Evolutionary conservation across 2,329 filamentous ascomycete species (phyloP).

Genomic region (Aspergillus puulaauensis): DNA sequence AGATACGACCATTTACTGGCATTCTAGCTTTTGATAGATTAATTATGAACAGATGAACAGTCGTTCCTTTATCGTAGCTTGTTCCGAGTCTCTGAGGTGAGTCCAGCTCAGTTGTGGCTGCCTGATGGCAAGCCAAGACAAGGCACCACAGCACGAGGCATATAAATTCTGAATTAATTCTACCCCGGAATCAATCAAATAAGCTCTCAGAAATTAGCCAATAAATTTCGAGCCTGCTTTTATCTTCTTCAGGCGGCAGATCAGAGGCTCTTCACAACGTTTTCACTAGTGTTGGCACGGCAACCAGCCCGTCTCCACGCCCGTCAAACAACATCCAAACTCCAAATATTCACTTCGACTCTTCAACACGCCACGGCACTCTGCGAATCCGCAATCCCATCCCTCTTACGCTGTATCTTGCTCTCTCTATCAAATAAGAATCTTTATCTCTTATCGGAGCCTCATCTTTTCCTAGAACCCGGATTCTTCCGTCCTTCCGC

Average conservation of each 20-base stretch:
- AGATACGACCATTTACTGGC: slow-evolving; percentile 20
- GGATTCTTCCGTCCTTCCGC: background rate
- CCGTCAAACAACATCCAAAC: slow-evolving; percentile 2
- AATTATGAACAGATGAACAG: background rate
- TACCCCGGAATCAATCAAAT: background rate
- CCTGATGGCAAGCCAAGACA: background rate
- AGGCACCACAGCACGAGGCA: background rate
- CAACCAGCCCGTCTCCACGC: background rate
- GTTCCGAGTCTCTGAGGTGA: background rate
- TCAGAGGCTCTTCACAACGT: background rate
- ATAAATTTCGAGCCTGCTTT: background rate
- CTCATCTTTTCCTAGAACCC: background rate
- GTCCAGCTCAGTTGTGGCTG: background rate
- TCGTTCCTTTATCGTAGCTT: background rate
- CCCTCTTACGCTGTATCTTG: slow-evolving; percentile 4
- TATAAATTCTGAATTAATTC: background rate
- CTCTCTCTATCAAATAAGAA: background rate
- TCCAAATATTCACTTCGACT: background rate
- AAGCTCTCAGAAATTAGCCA: background rate
- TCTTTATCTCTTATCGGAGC: slow-evolving; percentile 3
- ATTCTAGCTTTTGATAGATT: background rate
- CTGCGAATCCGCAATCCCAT: background rate
- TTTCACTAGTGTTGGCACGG: slow-evolving; percentile 9
- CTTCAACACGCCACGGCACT: background rate
- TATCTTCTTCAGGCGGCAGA: background rate